phyloP scores from a whole-genome alignment of 768 basidiomycete genomes.

The Podaxis carcinomalis region DNA sequence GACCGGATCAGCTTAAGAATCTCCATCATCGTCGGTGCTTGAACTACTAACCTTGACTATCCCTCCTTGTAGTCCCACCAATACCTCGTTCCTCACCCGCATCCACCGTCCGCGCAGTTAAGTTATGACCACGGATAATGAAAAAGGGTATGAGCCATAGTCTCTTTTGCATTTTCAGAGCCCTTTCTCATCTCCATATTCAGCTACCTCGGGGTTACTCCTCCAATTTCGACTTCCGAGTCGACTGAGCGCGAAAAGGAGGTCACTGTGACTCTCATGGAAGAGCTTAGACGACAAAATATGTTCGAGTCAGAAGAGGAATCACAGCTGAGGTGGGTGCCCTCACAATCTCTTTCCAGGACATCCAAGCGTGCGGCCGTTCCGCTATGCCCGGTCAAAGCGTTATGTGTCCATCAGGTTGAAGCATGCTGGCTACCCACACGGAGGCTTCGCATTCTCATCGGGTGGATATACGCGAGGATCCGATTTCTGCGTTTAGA shows the following conservation, averaged over 20 bases:
- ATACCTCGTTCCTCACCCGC: neutral
- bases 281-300: conserved; percentile 81
- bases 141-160: conserved; percentile 5
- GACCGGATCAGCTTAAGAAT: neutral
- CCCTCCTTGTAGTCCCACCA: neutral
- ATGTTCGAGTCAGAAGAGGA: conserved; percentile 91
- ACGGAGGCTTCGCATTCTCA: neutral
- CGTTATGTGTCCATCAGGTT: neutral
- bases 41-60: neutral
- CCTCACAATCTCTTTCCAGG: neutral
- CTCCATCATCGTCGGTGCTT: neutral
- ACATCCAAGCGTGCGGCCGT: neutral
- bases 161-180: neutral
- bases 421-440: neutral
- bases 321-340: conserved; percentile 75
- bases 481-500: neutral
- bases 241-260: conserved; percentile 79
- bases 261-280: conserved; percentile 82
- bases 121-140: conserved; percentile 13
- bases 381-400: neutral
- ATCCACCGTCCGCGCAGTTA: neutral
- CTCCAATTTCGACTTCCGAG: conserved; percentile 74
- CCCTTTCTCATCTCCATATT: conserved; percentile 12
- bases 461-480: neutral
- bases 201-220: conserved; percentile 80